Evolutionary conservation across 495 filamentous ascomycete species (phyloP), one percentile per base, ranked within the genome.

Genomic region (Hamigera avellanea): DNA sequence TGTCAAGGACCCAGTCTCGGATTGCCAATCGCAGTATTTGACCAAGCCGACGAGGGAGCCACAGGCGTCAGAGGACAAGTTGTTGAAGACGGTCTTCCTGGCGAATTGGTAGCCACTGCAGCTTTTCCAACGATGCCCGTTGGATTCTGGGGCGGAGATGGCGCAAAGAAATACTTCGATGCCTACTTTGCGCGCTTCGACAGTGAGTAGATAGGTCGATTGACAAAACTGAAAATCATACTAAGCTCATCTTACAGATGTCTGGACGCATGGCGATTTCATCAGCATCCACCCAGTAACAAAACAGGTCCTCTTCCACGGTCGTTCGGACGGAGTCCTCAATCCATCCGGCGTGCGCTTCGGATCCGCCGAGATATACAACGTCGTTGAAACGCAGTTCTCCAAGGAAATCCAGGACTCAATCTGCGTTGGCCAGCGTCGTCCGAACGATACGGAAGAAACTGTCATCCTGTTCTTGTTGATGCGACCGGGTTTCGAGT

Each of bases 201-300:
- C 33, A 62, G 54, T 60, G 39, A 32, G n/a, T n/a, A n/a, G n/a
- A n/a, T n/a, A n/a, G n/a, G n/a, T n/a, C n/a, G n/a, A n/a, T n/a
- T n/a, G n/a, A n/a, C n/a, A n/a, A n/a, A n/a, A n/a, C n/a, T n/a
- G n/a, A n/a, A n/a, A n/a, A n/a, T n/a, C n/a, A n/a, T n/a, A n/a
- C n/a, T n/a, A n/a, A n/a, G n/a, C n/a, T 19, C 19, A 39, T 14
- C 15, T 43, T 14, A 41, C 26, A 61, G 56, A 80, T 41, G 81
- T 83, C 6, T 89, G 83, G 82, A 81, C 79, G 1, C 83, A 87
- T 35, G 83, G 83, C 17, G 83, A 89, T 41, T 87, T 87, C 49
- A 73, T 82, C 40, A 64, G 67, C 31, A 61, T 81, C 32, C 79
- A 87, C 47, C 81, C 83, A 0, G 38, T 62, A 13, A 87, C 82